A percentile compares a stretch with the other conserved stretches of the same genome.
These are phyloP conservation scores for Albugo candida DNA, from an alignment of 352 stramenopile species.

Conservation along the genomic window DNA sequence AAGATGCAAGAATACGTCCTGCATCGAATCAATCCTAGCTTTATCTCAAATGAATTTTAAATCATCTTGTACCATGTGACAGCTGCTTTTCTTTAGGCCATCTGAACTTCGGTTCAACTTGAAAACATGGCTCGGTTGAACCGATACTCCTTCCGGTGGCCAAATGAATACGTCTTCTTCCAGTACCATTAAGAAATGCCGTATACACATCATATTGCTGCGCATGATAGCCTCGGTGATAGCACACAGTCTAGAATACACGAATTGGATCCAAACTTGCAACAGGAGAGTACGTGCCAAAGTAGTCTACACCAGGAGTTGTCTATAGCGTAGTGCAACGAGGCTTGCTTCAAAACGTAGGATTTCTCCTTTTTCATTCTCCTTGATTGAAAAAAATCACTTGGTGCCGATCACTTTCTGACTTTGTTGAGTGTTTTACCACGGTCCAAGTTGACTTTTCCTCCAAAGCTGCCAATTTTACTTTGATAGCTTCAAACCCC, in stretches of 20 bases:
- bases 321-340: slow-evolving; percentile 4
- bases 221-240: neutral
- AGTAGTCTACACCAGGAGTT: slow-evolving; percentile 6
- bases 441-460: no score
- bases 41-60: slow-evolving; percentile 5
- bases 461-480: no score
- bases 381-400: slow-evolving; percentile 8
- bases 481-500: neutral
- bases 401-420: no score
- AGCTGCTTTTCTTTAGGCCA: slow-evolving; percentile 10
- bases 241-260: neutral
- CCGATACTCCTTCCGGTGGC: no score
- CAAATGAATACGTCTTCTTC: no score
- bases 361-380: slow-evolving; percentile 1
- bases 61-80: no score
- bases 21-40: slow-evolving; percentile 4
- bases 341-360: slow-evolving; percentile 3
- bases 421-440: no score
- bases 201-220: no score
- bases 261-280: neutral
- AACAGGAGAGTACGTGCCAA: neutral
- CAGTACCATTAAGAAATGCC: no score
- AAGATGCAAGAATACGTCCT: slow-evolving; percentile 9
- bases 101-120: slow-evolving; percentile 8
- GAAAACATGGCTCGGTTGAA: slow-evolving; percentile 4